Base-by-base conservation (phyloP, 2,329 filamentous ascomycete genomes). In the Sphaceloma murrayae region DNA sequence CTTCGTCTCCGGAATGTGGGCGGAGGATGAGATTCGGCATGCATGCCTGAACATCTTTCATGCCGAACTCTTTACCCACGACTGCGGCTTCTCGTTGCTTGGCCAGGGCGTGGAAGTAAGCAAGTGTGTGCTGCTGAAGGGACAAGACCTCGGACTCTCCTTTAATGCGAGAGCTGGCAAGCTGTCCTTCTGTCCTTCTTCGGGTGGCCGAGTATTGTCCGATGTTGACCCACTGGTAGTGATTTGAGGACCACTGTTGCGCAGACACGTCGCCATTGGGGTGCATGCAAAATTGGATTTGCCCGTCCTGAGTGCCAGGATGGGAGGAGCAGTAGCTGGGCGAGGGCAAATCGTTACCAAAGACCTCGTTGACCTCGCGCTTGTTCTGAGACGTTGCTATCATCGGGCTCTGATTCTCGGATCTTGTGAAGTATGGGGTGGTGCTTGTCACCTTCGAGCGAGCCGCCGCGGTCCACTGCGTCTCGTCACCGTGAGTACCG, bases 231-330 rank as follows among this genome's bases (percentile, higher is more conserved):
- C 68, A 71, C 30, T 64, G 55, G 34, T 58, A 67, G 2, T 61
- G 54, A 1, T 46, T 43, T 0, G 48, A 46, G 5, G 62, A 65
- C 68, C 68, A 71, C 47, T 68, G 64, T 43, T 70, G 67, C 2
- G 67, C 67, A 18, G 64, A 64, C 3, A 70, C 58, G 45, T 70
- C 66, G 34, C 65, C 61, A 47, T 69, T 70, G 0, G 66, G 66
- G 49, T 71, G 66, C 38, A 65, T 61, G 22, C 67, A 62, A 54
- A 69, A 70, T 10, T 64, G 57, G 13, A 70, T 54, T 47, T 68
- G 60, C 6, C 67, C 67, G 38, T 68, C 57, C 19, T 58, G 56
- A 14, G 48, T 47, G 18, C 63, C 63, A 11, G 48, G 43, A 17
- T 49, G 56, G 16, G 52, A 44, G 4, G 57, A 55, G 17, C 70